Percentiles rank a stretch among this genome's conserved stretches.
These are phyloP conservation scores for Orychophragmus violaceus DNA, from an alignment of 345 rosid genomes.

Conservation along the genomic window DNA sequence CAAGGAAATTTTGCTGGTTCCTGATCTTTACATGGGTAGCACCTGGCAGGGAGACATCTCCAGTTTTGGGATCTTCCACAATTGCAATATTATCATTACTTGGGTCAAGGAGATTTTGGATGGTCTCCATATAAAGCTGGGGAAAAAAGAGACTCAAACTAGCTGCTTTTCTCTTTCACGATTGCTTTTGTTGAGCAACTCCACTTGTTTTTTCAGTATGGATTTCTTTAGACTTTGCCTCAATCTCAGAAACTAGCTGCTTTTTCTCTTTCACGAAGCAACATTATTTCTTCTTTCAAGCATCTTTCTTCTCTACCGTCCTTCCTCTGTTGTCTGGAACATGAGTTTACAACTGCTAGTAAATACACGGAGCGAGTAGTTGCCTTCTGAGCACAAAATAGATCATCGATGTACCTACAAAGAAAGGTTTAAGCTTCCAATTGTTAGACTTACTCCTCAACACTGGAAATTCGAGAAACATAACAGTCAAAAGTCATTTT, in stretches of 20 bases:
- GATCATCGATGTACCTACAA: slow-evolving; percentile 6
- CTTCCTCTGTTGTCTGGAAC: neutral
- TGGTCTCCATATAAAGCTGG: slow-evolving; percentile 94
- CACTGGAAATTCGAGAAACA: neutral
- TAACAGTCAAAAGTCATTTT: neutral
- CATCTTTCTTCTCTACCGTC: neutral
- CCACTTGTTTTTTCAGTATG: slow-evolving; percentile 59
- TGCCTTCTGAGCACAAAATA: neutral
- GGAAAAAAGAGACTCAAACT: neutral
- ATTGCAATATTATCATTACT: slow-evolving; percentile 81
- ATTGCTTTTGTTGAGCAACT: slow-evolving; percentile 74
- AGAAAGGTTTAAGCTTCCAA: neutral
- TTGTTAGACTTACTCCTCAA: slow-evolving; percentile 8
- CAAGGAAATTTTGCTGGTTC: slow-evolving; percentile 66
- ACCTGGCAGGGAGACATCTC: slow-evolving; percentile 93
- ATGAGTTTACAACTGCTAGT: no score
- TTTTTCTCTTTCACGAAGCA: slow-evolving; percentile 38
- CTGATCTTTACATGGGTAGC: slow-evolving; percentile 73
- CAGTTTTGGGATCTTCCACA: slow-evolving; percentile 88
- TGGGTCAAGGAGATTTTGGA: slow-evolving; percentile 94
- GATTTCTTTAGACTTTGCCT: slow-evolving; percentile 45
- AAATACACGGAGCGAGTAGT: neutral
- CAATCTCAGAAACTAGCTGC: slow-evolving; percentile 46
- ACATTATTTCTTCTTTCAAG: slow-evolving; percentile 46
- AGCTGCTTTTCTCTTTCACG: no score